Base-by-base conservation (phyloP, 768 basidiomycete genomes). In the Favolaschia claudopus region DNA sequence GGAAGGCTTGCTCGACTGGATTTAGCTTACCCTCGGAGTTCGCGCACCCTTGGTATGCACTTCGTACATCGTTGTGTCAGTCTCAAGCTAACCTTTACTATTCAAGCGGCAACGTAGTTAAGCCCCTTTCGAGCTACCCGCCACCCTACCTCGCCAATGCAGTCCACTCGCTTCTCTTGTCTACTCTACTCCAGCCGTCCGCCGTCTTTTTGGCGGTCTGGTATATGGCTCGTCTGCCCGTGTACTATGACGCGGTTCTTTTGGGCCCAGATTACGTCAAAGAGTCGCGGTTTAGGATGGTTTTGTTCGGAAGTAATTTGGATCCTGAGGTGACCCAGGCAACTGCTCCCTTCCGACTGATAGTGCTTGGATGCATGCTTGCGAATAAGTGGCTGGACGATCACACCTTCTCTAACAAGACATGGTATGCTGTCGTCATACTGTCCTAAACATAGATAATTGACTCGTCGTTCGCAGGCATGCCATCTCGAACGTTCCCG, bases 321-420 rank as follows among this genome's bases (percentile, higher is more conserved):
- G 85, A 86, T 36, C 70, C 74, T 62, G 84, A 85, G 42, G 74
- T 76, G 4, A 73, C 77, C 45, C 89, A 91, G 68, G 77, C 79
- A 7, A 82, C 79, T 58, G 87, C 86, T 1, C 85, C 89, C 12
- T 93, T 92, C 72, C 85, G 89, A 50, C 79, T 93, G 38, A 79
- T 93, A 56, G 82, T 93, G 22, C 79, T 93, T 22, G 92, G 92
- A 19, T 92, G 87, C 61, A 92, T 93, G 91, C 77, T 93, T 31
- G 90, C 91, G 19, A 93, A 93, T 72, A 93, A 93, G 74, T 93
- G 92, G 92, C 69, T 93, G 63, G 91, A 93, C 63, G 92, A 93
- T 65, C 92, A 93, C 67, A 93, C 92, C 0, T 93, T 93, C 73
- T 92, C 91, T 36, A 93, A 93, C 75, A 93, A 92, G 77, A 93